phyloP scores from a whole-genome alignment of 805 yeast species.

The Metschnikowia rubicola region DNA sequence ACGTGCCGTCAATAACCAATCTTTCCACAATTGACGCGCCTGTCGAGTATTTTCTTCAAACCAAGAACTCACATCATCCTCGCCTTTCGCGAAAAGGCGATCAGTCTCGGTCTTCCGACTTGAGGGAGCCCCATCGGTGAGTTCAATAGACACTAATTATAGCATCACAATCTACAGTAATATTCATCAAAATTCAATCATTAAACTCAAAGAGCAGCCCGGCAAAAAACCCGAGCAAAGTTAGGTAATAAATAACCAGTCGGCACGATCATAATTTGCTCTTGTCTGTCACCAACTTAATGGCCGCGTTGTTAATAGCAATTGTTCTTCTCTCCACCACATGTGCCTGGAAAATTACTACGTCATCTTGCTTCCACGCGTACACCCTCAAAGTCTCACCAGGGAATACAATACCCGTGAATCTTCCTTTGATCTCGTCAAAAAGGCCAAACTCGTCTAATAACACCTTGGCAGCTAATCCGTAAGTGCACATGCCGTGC shows the following conservation, averaged over 20 bases:
- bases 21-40: neutral
- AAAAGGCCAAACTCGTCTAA: constrained; percentile 78
- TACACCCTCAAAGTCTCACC: constrained; percentile 80
- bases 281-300: constrained; percentile 49
- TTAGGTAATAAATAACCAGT: too few relatives aligned
- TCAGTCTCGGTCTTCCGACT: neutral
- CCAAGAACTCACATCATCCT: neutral
- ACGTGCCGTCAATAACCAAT: neutral
- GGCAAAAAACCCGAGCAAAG: neutral
- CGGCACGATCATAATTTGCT: constrained; percentile 31
- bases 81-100: neutral
- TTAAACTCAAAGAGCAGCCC: neutral
- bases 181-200: neutral
- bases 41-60: constrained; percentile 1
- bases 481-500: constrained; percentile 89
- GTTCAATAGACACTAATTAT: neutral
- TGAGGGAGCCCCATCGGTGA: neutral
- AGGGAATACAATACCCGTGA: constrained; percentile 88
- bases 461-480: constrained; percentile 72
- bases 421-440: constrained; percentile 84
- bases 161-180: neutral
- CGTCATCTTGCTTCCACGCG: constrained; percentile 80
- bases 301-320: constrained; percentile 86
- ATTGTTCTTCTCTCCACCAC: constrained; percentile 72
- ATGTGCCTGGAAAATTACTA: constrained; percentile 75